Conservation (phyloP, 2,329 filamentous ascomycete genomes). For the Penicillium hordei region DNA sequence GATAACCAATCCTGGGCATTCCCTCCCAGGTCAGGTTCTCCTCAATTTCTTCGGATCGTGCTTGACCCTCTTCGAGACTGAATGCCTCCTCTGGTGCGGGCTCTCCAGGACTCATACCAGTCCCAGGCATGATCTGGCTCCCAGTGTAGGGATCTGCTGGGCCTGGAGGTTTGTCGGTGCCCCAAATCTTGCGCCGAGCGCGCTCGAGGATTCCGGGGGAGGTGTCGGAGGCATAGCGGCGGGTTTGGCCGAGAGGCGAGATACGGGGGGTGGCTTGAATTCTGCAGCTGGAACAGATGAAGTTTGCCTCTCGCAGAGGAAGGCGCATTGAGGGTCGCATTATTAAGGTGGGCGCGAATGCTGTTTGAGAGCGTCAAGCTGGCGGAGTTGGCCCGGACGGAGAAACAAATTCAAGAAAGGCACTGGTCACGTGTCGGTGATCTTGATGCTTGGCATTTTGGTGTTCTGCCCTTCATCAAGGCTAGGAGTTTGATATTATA, state of each 20-base stretch:
- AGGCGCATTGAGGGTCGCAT: constrained; percentile 43
- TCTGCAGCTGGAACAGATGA: constrained; percentile 44
- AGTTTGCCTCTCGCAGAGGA: constrained; percentile 39
- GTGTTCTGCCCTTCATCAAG: background rate
- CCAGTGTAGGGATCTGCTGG: constrained; percentile 50
- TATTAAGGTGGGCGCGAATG: constrained; percentile 22
- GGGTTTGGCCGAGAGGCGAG: constrained; percentile 34
- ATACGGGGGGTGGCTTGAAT: constrained; percentile 35
- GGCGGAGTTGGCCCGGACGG: constrained; percentile 21
- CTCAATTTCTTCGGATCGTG: constrained; percentile 2
- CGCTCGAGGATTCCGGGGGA: constrained; percentile 45
- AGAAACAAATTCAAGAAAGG: constrained; percentile 24
- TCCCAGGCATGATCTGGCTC: constrained; percentile 18
- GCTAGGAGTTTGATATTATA: background rate
- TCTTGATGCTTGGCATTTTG: constrained; percentile 16
- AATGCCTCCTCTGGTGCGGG: background rate
- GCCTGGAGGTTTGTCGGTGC: constrained; percentile 51
- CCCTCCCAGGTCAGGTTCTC: constrained; percentile 47
- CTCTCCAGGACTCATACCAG: background rate
- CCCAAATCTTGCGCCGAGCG: constrained; percentile 51
- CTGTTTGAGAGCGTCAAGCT: constrained; percentile 4
- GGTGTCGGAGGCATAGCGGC: constrained; percentile 37
- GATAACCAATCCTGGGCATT: constrained; percentile 55
- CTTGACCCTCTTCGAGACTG: background rate
- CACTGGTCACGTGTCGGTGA: constrained; percentile 27